Percentiles rank a stretch among this genome's conserved stretches.
Conservation (phyloP, 257 asterid genomes). For the Solanum appendiculatum region DNA sequence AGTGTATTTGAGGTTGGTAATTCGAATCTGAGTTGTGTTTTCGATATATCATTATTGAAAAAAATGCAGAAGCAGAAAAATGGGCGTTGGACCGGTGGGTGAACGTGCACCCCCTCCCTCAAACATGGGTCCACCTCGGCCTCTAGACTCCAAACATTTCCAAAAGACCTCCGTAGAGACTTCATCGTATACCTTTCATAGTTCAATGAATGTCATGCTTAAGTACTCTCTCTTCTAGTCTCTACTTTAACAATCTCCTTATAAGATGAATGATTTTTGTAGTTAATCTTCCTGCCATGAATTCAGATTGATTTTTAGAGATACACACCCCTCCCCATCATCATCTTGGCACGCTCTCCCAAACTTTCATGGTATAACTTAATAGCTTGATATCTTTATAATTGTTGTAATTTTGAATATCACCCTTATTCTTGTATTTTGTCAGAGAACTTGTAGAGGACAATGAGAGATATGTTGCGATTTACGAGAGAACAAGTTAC, state of each 20-base stretch:
- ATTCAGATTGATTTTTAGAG: no score
- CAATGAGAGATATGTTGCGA: background rate
- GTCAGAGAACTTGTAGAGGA: background rate
- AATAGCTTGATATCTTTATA: no score
- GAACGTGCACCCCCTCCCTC: background rate
- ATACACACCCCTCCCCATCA: background rate
- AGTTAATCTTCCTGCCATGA: background rate
- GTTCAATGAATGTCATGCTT: background rate
- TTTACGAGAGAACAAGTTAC: background rate
- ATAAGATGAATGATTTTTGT: background rate
- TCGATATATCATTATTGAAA: background rate
- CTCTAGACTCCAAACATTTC: background rate
- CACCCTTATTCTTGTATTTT: background rate
- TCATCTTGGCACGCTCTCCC: background rate
- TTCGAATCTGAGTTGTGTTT: background rate
- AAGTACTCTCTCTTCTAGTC: background rate
- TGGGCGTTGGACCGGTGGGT: background rate
- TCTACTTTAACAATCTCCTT: background rate
- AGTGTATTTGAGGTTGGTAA: background rate
- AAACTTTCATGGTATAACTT: background rate
- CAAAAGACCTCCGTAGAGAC: background rate
- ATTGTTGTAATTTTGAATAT: background rate
- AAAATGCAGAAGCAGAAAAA: no score
- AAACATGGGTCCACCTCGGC: background rate
- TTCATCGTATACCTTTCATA: background rate